Evolutionary conservation across 129 eudicot species (phyloP), one percentile per base, ranked within the genome.

Genomic region (Deinandra increscens): DNA sequence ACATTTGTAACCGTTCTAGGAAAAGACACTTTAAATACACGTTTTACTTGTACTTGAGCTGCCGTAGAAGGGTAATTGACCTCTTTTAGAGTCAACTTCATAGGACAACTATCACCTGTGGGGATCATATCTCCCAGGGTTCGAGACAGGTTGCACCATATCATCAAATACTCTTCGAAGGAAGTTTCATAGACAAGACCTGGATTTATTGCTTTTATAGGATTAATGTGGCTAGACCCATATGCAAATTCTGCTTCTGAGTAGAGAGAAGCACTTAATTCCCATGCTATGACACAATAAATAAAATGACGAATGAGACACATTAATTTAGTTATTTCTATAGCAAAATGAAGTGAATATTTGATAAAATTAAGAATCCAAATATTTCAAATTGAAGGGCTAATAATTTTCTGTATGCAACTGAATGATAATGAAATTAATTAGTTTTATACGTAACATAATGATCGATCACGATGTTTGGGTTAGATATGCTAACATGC

Each of bases 1-100:
- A 84, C 85, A 78, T 80, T 77, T n/a, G 79, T 80, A 0, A 84
- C 88, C 3, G 26, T 50, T 50, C 58, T 50, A 51, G 29, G 19
- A 22, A 50, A 34, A 3, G 64, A 37, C 43, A n/a, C n/a, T n/a
- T n/a, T n/a, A n/a, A n/a, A n/a, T n/a, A n/a, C n/a, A n/a, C n/a
- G n/a, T n/a, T n/a, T n/a, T n/a, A n/a, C n/a, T n/a, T n/a, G n/a
- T n/a, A n/a, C n/a, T n/a, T n/a, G n/a, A n/a, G n/a, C n/a, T n/a
- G n/a, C n/a, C n/a, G n/a, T n/a, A n/a, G n/a, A n/a, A n/a, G n/a
- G n/a, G n/a, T n/a, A n/a, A n/a, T 70, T 70, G 9, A 70, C 23
- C 9, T 70, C 64, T 31, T 42, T 38, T 4, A 66, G 41, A 2
- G 53, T n/a, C 66, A 37, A 36, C 61, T 19, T 54, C 2, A 22